Conservation (phyloP, 306 rosid species). For the Fagus crenata region DNA sequence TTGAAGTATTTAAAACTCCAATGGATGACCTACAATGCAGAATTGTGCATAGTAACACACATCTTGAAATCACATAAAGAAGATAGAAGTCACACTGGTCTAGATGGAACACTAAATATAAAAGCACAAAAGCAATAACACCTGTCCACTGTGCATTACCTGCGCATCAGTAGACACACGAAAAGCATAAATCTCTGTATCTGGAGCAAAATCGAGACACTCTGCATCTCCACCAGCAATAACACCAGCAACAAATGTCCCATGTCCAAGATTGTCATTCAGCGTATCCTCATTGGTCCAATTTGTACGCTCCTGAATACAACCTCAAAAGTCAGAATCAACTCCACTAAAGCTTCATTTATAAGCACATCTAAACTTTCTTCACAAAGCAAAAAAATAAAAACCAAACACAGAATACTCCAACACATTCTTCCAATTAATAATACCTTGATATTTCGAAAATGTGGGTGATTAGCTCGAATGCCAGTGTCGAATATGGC, state of each 20-base stretch:
- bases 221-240: slow-evolving; percentile 82
- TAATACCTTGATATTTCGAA: slow-evolving; percentile 83
- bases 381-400: neutral
- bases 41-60: neutral
- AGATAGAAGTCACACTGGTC: neutral
- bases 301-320: slow-evolving; percentile 86
- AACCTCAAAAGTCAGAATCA: slow-evolving; percentile 29
- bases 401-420: neutral
- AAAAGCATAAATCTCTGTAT: slow-evolving; percentile 94
- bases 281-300: slow-evolving; percentile 95
- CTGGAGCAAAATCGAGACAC: slow-evolving; percentile 97
- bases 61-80: slow-evolving; percentile 3
- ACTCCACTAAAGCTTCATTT: slow-evolving; percentile 1
- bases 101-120: neutral
- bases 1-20: slow-evolving; percentile 7
- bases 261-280: slow-evolving; percentile 97
- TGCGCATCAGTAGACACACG: slow-evolving; percentile 99
- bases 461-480: slow-evolving; percentile 91
- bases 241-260: slow-evolving; percentile 98
- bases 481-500: slow-evolving; percentile 97
- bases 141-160: slow-evolving; percentile 67
- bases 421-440: slow-evolving; percentile 4
- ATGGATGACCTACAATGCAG: slow-evolving; percentile 10
- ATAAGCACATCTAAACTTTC: neutral
- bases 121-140: neutral